These are phyloP conservation scores for Russula vinacea DNA, from an alignment of 768 basidiomycete genomes.

Conservation along the genomic window DNA sequence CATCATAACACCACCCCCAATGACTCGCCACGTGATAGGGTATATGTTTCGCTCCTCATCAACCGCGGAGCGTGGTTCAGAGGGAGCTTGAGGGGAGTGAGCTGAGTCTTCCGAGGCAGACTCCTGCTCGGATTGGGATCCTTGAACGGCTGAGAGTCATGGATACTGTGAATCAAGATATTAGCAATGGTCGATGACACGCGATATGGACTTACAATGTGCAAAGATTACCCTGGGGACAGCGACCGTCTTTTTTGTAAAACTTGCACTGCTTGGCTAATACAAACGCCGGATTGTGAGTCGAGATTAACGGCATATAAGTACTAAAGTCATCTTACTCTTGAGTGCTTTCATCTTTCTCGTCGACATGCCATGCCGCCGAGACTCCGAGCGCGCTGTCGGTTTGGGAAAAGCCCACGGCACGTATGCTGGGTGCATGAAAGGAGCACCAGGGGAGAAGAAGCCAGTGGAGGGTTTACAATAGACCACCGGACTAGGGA, in stretches of 20 bases:
- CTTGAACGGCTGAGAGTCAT: slow-evolving; percentile 16
- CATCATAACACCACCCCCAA: slow-evolving; percentile 75
- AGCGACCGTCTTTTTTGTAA: slow-evolving; percentile 25
- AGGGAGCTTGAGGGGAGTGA: not conserved
- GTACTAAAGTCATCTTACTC: slow-evolving; percentile 17
- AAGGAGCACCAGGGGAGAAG: slow-evolving; percentile 18
- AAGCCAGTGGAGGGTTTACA: slow-evolving; percentile 18
- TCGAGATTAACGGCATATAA: not conserved
- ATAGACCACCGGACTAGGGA: slow-evolving; percentile 12
- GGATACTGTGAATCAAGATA: slow-evolving; percentile 14
- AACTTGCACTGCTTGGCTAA: slow-evolving; percentile 30
- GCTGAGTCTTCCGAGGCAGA: not conserved
- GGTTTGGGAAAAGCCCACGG: slow-evolving; percentile 4
- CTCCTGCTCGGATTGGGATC: not conserved
- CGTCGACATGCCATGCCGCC: slow-evolving; percentile 13
- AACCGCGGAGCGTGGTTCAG: not conserved
- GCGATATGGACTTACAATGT: slow-evolving; percentile 25
- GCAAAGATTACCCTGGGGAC: slow-evolving; percentile 26
- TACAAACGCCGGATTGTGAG: slow-evolving; percentile 2
- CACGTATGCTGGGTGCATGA: slow-evolving; percentile 11
- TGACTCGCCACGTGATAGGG: slow-evolving; percentile 72
- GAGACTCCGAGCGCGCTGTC: slow-evolving; percentile 12
- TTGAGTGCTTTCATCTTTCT: slow-evolving; percentile 28
- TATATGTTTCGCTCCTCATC: slow-evolving; percentile 45
- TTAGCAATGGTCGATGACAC: not conserved